Base-by-base conservation (phyloP, 257 asterid species). In the Leptodermis oblonga region DNA sequence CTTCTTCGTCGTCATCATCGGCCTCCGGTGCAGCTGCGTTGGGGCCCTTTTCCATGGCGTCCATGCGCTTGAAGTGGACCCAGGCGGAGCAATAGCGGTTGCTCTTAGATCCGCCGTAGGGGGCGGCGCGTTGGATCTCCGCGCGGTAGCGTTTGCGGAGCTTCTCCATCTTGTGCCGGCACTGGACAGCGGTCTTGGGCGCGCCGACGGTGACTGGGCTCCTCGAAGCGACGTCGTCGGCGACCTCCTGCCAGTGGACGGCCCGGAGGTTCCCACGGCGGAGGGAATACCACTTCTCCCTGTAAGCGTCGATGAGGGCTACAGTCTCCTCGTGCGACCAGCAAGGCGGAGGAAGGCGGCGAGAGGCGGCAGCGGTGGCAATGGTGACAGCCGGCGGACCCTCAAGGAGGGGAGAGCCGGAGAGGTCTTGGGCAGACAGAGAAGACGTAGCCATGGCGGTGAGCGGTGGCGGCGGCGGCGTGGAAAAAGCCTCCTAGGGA, bases 111-210 rank as follows among this genome's bases (percentile, higher is more conserved):
- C 95, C 97, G 36, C 92, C 91, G 77, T 80, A 86, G 0, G 96
- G 85, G 48, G 88, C 86, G 70, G 97, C 90, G 18, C 97, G 83
- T 77, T 90, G 97, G 81, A 89, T 87, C 92, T 94, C 99, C 18
- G 85, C 79, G 23, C 99, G 91, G 72, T 94, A 94, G 23, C 99
- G 84, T 77, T 94, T 94, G 31, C 99, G 74, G 23, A 94, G 95
- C 88, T 94, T 94, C 87, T 94, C 99, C 99, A 94, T 94, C 89
- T 94, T 94, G 82, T 94, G 99, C 31, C 97, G 96, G 73, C 99
- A 91, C 93, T 94, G 99, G 10, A 94, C 96, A 65, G 95, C 82
- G 43, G 99, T 90, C 69, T 90, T 94, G 0, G 90, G 73, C 0
- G 86, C 74, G 53, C 8, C 22, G 49, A 81, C 77, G 30, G n/a